Evolutionary conservation across 1,284 basidiomycete species (phyloP), one percentile per base, ranked within the genome.

Genomic region (Ustilago esculenta): DNA sequence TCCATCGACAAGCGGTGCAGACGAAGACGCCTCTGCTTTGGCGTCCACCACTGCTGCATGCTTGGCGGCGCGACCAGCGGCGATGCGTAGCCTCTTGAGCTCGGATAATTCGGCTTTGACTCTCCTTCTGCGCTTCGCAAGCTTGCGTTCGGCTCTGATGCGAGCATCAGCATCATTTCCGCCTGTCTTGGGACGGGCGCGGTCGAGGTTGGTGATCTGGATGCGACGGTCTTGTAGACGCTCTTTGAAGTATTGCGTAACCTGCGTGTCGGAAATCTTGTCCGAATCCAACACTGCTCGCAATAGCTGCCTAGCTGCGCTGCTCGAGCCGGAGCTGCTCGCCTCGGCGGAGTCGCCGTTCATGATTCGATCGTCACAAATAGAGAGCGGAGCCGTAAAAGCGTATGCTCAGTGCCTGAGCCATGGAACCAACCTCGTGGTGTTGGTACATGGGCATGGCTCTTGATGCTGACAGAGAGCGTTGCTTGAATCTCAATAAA

Each of bases 181-280:
- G 4, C 68, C 68, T 4, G 68, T 34, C 29, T 60, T 52, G 18
- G 70, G 70, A 5, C 70, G 52, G 24, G 65, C 50, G 4, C 70
- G 56, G 34, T 72, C 66, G 35, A 67, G 70, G 18, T 72, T 72
- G 41, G 50, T 57, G 36, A 72, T 64, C 37, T 72, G 70, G 33
- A 72, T 59, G 27, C 70, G 54, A 29, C 63, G 60, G n/a, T 65
- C 70, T n/a, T 69, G 61, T 35, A 72, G 33, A 21, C 70, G 45
- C 24, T 65, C 57, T 4, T 47, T 52, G 17, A 56, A 64, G 53
- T 65, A 70, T 33, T 63, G 59, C 18, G 59, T 36, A 0, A 63
- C 66, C 30, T 69, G 54, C 4, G 43, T 15, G 17, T 69, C 51
- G 4, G 66, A 63, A 12, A 54, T 39, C 25, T 46, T 50, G 29